phyloP scores from a whole-genome alignment of 345 rosid species.

The Barbarea vulgaris region DNA sequence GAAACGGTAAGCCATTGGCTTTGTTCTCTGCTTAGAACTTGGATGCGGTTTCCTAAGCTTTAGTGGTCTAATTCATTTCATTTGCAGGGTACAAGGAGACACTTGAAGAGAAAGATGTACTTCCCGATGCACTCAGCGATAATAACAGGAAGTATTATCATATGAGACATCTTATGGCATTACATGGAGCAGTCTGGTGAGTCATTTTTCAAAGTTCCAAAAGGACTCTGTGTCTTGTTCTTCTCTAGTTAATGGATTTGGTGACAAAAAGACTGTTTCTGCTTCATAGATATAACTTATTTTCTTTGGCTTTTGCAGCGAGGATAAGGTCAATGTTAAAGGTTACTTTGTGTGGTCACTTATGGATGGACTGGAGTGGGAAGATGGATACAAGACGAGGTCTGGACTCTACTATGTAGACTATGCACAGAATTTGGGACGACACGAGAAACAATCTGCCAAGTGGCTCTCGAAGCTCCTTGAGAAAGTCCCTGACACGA shows the following conservation, averaged over 20 bases:
- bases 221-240: background rate
- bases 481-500: constrained; percentile 27
- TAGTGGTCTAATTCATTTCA: background rate
- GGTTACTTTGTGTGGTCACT: constrained; percentile 41
- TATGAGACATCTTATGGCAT: constrained; percentile 44
- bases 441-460: constrained; percentile 40
- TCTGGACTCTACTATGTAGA: constrained; percentile 43
- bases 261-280: background rate
- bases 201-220: background rate
- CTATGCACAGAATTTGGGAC: constrained; percentile 21
- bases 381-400: constrained; percentile 38
- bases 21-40: background rate
- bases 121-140: constrained; percentile 33
- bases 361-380: constrained; percentile 42
- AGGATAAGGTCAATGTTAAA: constrained; percentile 39
- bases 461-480: constrained; percentile 39
- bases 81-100: constrained; percentile 42
- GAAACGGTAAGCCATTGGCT: constrained; percentile 38
- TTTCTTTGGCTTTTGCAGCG: constrained; percentile 10
- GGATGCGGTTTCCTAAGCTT: background rate
- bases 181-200: constrained; percentile 44
- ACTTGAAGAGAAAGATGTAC: constrained; percentile 42
- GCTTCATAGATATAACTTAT: background rate
- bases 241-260: background rate
- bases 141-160: constrained; percentile 41